Base-by-base conservation (phyloP, 306 rosid species). In the Inga leiocalycina region DNA sequence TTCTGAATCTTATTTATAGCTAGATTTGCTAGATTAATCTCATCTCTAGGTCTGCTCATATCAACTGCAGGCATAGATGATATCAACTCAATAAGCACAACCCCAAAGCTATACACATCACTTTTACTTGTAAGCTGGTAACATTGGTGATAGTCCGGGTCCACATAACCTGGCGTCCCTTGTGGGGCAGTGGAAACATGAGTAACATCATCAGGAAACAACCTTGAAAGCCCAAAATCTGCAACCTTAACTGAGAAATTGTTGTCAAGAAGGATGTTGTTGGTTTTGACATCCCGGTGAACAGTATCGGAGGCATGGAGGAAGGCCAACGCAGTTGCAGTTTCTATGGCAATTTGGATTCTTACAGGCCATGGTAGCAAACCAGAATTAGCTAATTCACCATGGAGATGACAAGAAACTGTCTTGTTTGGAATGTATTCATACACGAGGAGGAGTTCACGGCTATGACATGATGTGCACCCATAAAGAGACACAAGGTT, bases 391-490 rank as follows among this genome's bases (percentile, higher is more conserved):
- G 77, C 86, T 69, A n/a, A 32, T 27, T 88, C 69, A 10, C 89
- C 88, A 57, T 86, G 91, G 52, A 89, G 88, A 85, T 91, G 94
- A 85, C 88, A 87, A 27, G 93, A 89, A 62, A 91, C 86, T 2
- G 93, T 88, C 22, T 92, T 89, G 61, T 89, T 91, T 56, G 88
- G 78, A 10, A 91, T 85, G 79, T 71, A 71, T 13, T 71, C 75
- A 44, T 71, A 71, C 5, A 71, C 75, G 0, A 71, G 75, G 19
- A 71, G 75, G 19, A 71, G 75, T 44, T 71, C 75, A 3, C 8
- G 75, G 56, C 75, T 44, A 11, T 44, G 75, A 6, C 37, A 4
- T 14, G 75, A 71, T 4, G 75, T 71, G 75, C 75, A 71, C 8
- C 75, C 75, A 71, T 71, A 71, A 48, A 71, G 75, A 20, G 56